Evolutionary conservation across 352 stramenopile species (phyloP), one percentile per base, ranked within the genome.

Genomic region (Pythium volutum): DNA sequence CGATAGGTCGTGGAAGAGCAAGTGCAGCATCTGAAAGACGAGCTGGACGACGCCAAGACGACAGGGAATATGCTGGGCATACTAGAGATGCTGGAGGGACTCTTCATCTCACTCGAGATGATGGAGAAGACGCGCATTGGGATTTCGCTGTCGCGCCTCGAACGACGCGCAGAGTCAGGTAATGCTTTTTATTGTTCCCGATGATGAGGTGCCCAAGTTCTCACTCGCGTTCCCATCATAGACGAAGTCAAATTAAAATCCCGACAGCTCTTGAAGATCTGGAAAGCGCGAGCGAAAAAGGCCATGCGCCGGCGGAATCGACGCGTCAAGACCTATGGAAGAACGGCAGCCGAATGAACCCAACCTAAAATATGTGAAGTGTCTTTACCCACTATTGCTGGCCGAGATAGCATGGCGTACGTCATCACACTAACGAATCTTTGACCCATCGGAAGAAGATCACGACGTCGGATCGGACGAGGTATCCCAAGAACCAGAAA

Each of bases 21-120:
- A 31, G 75, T 93, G 43, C 67, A 85, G 57, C 74, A 78, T 51
- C 59, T 93, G 27, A 79, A 77, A 26, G 79, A 91, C 29, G 81
- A 91, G 54, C 62, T 93, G 23, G 79, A 93, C 29, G 75, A 73
- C 27, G 78, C 75, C 23, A 77, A 70, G 38, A 86, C 71, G 1
- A 62, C 60, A 1, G 52, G 43, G 33, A 77, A 79, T 25, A 87
- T 91, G 74, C 36, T 76, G 22, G 66, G 52, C 18, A 55, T 85
- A 1, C 55, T 93, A 12, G 69, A 79, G 12, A 73, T 70, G 42
- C 67, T 93, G n/a, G 81, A 88, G 45, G 55, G 70, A 43, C 64
- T 86, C 20, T 93, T 89, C 62, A 70, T 93, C 31, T 93, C 84
- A 47, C 75, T 93, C 20, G 84, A 93, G 62, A 88, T 93, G 70